A percentile compares a stretch with the other conserved stretches of the same genome.
These are phyloP conservation scores for Sporothrix curviconia DNA, from an alignment of 2,329 filamentous ascomycete species.

Conservation along the genomic window DNA sequence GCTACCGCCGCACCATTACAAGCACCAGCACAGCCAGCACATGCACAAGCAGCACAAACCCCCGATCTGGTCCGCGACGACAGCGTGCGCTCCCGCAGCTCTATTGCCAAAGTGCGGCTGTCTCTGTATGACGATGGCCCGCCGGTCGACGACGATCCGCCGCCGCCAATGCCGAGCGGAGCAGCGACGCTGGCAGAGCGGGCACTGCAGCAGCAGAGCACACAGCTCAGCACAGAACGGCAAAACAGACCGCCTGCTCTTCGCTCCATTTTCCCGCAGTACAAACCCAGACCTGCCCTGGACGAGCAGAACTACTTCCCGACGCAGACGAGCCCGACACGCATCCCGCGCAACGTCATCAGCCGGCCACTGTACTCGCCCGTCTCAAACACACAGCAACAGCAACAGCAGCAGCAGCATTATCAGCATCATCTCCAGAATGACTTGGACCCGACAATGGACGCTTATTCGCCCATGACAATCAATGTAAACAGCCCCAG, in stretches of 20 bases:
- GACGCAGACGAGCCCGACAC: conserved; percentile 55
- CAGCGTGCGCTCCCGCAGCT: conserved; percentile 47
- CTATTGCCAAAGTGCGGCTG: conserved; percentile 50
- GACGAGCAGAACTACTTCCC: conserved; percentile 65
- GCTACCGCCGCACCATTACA: conserved; percentile 40
- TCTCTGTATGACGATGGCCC: conserved; percentile 22
- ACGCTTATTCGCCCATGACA: too few species aligned
- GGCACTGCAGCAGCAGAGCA: conserved; percentile 6
- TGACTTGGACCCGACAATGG: too few species aligned
- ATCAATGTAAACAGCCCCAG: too few species aligned
- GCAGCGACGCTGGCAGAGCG: conserved; percentile 10
- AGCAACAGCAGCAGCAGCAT: conserved; percentile 16
- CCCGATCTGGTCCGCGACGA: conserved; percentile 43
- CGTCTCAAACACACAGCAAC: conserved; percentile 19
- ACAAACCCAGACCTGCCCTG: conserved; percentile 62
- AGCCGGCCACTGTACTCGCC: conserved; percentile 58
- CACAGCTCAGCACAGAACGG: conserved; percentile 7
- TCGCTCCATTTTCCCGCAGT: conserved; percentile 69
- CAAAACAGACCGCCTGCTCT: conserved; percentile 38
- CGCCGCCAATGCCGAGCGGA: conserved; percentile 15
- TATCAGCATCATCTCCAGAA: too few species aligned
- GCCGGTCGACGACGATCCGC: conserved; percentile 16
- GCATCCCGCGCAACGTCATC: conserved; percentile 58
- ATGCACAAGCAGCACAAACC: neutral
- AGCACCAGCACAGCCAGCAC: conserved; percentile 36